Percentiles rank a stretch among this genome's conserved stretches.
These are phyloP conservation scores for Aspergillus indologenus DNA, from an alignment of 495 filamentous ascomycete genomes.

Conservation along the genomic window DNA sequence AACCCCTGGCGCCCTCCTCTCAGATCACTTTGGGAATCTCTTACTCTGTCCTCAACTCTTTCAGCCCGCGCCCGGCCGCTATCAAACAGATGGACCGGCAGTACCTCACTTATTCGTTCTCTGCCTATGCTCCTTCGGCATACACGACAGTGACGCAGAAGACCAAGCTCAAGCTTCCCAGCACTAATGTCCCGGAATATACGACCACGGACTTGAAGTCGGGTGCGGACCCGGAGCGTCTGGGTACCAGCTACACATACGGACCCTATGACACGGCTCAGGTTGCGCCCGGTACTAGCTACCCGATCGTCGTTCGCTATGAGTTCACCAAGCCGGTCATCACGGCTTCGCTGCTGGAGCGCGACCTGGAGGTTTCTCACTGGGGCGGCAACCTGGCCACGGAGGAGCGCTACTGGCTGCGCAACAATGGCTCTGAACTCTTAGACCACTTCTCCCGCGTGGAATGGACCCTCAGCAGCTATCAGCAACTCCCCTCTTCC, in stretches of 20 bases:
- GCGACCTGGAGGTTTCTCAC: slow-evolving; percentile 91
- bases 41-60: slow-evolving; percentile 70
- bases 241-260: slow-evolving; percentile 84
- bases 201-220: slow-evolving; percentile 62
- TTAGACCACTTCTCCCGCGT: slow-evolving; percentile 83
- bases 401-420: slow-evolving; percentile 89
- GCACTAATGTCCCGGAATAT: slow-evolving; percentile 75
- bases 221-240: slow-evolving; percentile 73
- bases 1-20: slow-evolving; percentile 66
- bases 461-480: slow-evolving; percentile 67
- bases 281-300: slow-evolving; percentile 63
- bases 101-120: slow-evolving; percentile 80
- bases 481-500: slow-evolving; percentile 69
- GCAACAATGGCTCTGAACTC: slow-evolving; percentile 81
- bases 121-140: slow-evolving; percentile 73
- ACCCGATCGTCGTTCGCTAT: slow-evolving; percentile 78
- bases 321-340: slow-evolving; percentile 92
- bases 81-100: slow-evolving; percentile 82
- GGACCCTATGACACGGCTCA: slow-evolving; percentile 78
- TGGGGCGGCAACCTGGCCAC: slow-evolving; percentile 96
- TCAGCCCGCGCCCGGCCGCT: slow-evolving; percentile 72
- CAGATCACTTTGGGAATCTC: slow-evolving; percentile 85
- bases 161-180: slow-evolving; percentile 90
- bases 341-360: slow-evolving; percentile 70
- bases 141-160: slow-evolving; percentile 90